Evolutionary conservation across 2,329 filamentous ascomycete genomes (phyloP), one percentile per base, ranked within the genome.

Genomic region (Aspergillus flavus): DNA sequence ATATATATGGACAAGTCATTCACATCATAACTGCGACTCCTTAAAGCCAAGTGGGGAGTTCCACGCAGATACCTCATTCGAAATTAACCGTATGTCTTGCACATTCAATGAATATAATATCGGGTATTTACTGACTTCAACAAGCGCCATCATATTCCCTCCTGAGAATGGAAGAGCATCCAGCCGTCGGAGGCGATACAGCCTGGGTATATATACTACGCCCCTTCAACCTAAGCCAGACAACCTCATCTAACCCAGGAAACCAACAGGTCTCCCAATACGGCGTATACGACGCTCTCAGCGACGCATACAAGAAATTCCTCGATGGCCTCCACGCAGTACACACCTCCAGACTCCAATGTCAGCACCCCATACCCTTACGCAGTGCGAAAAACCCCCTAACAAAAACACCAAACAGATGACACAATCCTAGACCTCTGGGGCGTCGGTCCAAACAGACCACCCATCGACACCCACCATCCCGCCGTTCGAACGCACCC

Each of bases 161-260:
- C n/a, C 73, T 85, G 12, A 76, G 82, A 21, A 84, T 84, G 80
- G 80, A 84, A 67, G 80, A 83, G 58, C 81, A 83, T 62, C 82
- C 83, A 0, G 73, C 73, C 9, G 78, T 82, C 6, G 82, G 82
- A 2, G 82, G 81, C 0, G 82, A 83, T 61, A 84, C 82, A 1
- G 79, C 81, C 1, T 83, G 81, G 81, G 76, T 83, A 21, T 34
- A 61, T 21, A 21, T 21, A 21, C n/a, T 21, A 21, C n/a, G n/a
- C 1, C 21, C 21, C 23, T 28, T 10, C 45, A 28, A 7, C 23
- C 14, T 21, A 21, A 46, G 21, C 21, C 21, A 14, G 23, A 23
- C 2, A 46, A 6, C n/a, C 43, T 9, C 9, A 23, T 23, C 39
- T 46, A 48, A 48, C 21, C 12, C 28, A 21, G 4, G 52, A 9